phyloP scores from a whole-genome alignment of 371 early-diverging fungal species.

The Paraphysoderma sedebokerense region DNA sequence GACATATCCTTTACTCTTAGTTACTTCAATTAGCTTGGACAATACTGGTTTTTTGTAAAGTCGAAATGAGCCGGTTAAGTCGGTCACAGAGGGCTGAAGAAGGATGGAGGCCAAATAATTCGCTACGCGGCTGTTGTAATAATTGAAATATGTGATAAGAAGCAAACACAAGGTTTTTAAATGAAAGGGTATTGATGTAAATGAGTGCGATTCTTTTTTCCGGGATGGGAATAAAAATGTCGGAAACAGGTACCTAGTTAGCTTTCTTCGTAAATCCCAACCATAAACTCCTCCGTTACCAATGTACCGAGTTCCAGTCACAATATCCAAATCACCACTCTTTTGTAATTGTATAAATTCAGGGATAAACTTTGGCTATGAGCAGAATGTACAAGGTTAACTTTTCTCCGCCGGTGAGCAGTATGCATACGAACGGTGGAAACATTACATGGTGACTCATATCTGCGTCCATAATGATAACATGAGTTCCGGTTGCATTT shows the following conservation, averaged over 20 bases:
- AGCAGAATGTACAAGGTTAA: neutral
- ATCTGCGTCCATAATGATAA: constrained; percentile 98
- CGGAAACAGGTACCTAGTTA: constrained; percentile 54
- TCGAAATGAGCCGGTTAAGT: constrained; percentile 93
- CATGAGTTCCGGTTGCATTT: constrained; percentile 82
- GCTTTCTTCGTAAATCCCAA: constrained; percentile 94
- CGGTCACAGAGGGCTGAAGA: constrained; percentile 80
- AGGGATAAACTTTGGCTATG: constrained; percentile 89
- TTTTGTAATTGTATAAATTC: constrained; percentile 79
- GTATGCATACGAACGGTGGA: neutral
- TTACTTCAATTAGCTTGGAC: constrained; percentile 60
- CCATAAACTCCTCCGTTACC: constrained; percentile 92
- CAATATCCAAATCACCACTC: constrained; percentile 74
- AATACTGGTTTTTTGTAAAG: constrained; percentile 90
- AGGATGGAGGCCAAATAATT: constrained; percentile 90
- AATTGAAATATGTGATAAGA: neutral
- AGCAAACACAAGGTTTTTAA: no score
- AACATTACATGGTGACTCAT: constrained; percentile 85
- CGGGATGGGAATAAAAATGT: neutral
- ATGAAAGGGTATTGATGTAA: no score
- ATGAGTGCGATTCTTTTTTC: no score
- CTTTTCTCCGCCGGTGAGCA: neutral
- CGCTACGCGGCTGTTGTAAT: constrained; percentile 64
- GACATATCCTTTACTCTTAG: constrained; percentile 90
- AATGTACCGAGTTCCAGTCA: constrained; percentile 88